A percentile compares a stretch with the other conserved stretches of the same genome.
phyloP scores from a whole-genome alignment of 78 protist species.

The Dictyostelium intermedium region DNA sequence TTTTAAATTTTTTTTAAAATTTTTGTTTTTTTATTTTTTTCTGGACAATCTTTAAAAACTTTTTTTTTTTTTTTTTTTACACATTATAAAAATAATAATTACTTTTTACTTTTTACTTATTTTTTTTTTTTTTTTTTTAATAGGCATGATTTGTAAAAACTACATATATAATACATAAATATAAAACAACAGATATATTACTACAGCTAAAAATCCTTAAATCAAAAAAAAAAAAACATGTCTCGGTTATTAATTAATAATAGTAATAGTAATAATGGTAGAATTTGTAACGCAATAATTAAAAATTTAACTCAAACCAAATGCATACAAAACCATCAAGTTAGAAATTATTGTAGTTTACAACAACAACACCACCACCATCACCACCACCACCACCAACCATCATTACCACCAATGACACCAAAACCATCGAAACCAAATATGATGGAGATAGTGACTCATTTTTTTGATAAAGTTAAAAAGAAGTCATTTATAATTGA shows the following conservation, averaged over 20 bases:
- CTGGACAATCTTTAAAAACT: neutral
- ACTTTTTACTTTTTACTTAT: neutral
- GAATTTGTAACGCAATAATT: neutral
- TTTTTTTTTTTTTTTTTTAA: neutral
- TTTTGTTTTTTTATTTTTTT: neutral
- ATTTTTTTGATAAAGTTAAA: constrained; percentile 56
- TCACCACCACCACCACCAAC: neutral
- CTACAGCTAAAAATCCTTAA: neutral
- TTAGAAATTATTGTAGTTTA: neutral
- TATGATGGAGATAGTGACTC: neutral
- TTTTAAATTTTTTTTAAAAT: neutral
- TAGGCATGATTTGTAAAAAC: neutral
- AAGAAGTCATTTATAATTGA: constrained; percentile 55
- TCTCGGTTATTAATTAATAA: neutral
- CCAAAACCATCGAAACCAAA: neutral
- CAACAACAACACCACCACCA: neutral
- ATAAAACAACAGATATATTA: neutral
- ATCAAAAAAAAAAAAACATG: neutral
- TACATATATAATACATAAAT: neutral
- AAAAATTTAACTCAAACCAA: neutral
- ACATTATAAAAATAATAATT: no score
- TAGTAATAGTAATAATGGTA: neutral
- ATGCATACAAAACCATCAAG: neutral
- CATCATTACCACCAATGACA: neutral
- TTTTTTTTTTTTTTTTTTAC: neutral